phyloP scores from a whole-genome alignment of 2,329 filamentous ascomycete species.

The Paramyrothecium roridum region DNA sequence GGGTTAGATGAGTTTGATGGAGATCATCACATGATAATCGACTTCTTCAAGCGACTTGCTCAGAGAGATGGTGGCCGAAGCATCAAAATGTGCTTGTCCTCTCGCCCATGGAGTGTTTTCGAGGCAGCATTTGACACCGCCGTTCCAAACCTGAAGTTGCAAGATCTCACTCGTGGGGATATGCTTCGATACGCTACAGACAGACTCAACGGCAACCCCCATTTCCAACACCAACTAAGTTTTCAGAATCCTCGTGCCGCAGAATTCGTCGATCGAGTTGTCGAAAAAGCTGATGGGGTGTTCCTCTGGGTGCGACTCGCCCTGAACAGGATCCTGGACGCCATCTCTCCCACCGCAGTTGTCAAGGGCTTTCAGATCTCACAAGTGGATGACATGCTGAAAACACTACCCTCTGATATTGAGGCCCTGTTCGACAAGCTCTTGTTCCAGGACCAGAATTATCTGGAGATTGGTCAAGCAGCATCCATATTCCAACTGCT shows the following conservation, averaged over 20 bases:
- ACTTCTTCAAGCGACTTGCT: conserved; percentile 21
- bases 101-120: conserved; percentile 25
- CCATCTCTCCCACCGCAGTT: conserved; percentile 1
- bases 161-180: conserved; percentile 20
- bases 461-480: conserved; percentile 12
- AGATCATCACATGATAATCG: conserved; percentile 19
- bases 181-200: conserved; percentile 22
- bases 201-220: conserved; percentile 8
- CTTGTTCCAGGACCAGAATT: conserved; percentile 21
- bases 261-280: conserved; percentile 10
- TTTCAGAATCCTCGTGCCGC: conserved; percentile 1
- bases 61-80: conserved; percentile 5
- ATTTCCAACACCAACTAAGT: conserved; percentile 10
- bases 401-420: conserved; percentile 18
- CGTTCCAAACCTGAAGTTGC: conserved; percentile 20
- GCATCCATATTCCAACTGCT: conserved; percentile 25
- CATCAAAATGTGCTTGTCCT: conserved; percentile 29
- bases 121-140: conserved; percentile 17
- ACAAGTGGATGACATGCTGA: conserved; percentile 6
- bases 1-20: conserved; percentile 31
- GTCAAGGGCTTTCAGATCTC: background rate
- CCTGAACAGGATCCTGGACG: conserved; percentile 20
- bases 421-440: conserved; percentile 25
- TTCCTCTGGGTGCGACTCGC: conserved; percentile 30
- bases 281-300: conserved; percentile 23